These are phyloP conservation scores for Trichophyton benhamiae DNA, from an alignment of 2,329 filamentous ascomycete genomes.

Conservation along the genomic window DNA sequence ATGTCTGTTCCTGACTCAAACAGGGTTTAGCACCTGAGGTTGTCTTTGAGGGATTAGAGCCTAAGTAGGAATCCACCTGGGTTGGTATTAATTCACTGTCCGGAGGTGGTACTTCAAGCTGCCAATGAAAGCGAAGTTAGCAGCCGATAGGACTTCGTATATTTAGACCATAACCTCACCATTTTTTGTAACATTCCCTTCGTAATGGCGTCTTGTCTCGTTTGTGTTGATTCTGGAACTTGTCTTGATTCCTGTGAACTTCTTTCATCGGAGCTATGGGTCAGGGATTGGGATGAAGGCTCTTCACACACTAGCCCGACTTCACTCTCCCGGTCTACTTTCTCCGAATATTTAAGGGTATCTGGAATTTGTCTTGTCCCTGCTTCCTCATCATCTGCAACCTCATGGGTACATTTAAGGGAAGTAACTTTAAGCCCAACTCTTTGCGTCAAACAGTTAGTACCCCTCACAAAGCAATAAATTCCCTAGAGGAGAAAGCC, in stretches of 20 bases:
- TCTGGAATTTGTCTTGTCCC: slow-evolving; percentile 17
- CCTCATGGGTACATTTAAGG: slow-evolving; percentile 22
- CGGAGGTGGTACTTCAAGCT: not conserved
- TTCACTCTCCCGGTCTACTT: slow-evolving; percentile 17
- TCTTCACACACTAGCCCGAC: slow-evolving; percentile 16
- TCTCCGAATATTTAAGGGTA: slow-evolving; percentile 22
- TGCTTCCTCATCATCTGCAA: slow-evolving; percentile 14
- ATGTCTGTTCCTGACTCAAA: not conserved
- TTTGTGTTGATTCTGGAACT: slow-evolving; percentile 17
- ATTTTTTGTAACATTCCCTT: slow-evolving; percentile 23
- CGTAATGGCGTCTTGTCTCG: slow-evolving; percentile 17
- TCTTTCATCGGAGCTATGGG: not conserved
- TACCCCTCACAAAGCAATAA: not conserved
- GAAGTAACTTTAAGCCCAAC: slow-evolving; percentile 26
- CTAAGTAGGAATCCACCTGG: slow-evolving; percentile 13
- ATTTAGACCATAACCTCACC: slow-evolving; percentile 16
- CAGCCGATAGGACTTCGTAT: not conserved
- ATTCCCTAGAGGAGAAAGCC: not conserved
- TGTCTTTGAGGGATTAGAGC: slow-evolving; percentile 5
- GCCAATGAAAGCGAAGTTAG: not conserved
- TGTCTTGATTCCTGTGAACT: slow-evolving; percentile 18
- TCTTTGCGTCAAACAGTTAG: slow-evolving; percentile 16
- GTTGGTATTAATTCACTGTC: slow-evolving; percentile 22
- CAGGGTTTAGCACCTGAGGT: not conserved
- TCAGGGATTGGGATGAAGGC: not conserved